Evolutionary conservation across 1,284 basidiomycete genomes (phyloP).

Genomic region (Cryptococcus hybrid): DNA sequence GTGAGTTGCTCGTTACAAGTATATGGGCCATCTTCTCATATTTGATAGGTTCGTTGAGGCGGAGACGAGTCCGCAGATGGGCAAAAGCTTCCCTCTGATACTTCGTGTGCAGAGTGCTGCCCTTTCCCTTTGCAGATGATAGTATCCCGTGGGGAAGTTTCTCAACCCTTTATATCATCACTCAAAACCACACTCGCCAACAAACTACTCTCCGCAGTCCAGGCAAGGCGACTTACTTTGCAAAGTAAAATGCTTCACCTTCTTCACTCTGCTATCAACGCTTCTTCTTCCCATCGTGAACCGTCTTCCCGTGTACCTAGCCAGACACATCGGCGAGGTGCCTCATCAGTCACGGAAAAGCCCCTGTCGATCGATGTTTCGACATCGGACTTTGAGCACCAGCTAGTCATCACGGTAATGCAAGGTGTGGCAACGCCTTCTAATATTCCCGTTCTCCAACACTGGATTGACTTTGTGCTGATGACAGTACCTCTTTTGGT

Average conservation of each 20-base stretch:
- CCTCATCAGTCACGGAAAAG: slow-evolving; percentile 16
- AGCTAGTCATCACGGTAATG: slow-evolving; percentile 71
- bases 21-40: background rate
- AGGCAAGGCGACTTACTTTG: slow-evolving; percentile 67
- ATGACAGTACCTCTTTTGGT: slow-evolving; percentile 83
- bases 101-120: slow-evolving; percentile 65
- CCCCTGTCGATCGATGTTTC: background rate
- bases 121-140: slow-evolving; percentile 81
- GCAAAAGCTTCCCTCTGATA: slow-evolving; percentile 1
- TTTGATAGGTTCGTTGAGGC: slow-evolving; percentile 8
- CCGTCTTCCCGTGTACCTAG: background rate
- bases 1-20: slow-evolving; percentile 50
- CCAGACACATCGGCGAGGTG: slow-evolving; percentile 9
- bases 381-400: slow-evolving; percentile 31
- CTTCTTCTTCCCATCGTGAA: slow-evolving; percentile 41
- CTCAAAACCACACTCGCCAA: slow-evolving; percentile 70
- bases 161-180: slow-evolving; percentile 58
- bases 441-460: slow-evolving; percentile 79
- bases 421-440: slow-evolving; percentile 69
- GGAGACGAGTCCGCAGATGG: background rate
- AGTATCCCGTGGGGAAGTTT: slow-evolving; percentile 73
- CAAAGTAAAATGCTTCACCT: slow-evolving; percentile 92
- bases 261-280: slow-evolving; percentile 77
- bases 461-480: slow-evolving; percentile 95
- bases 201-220: slow-evolving; percentile 72